Base-by-base conservation (phyloP, 306 rosid genomes). In the Begonia masoniana region DNA sequence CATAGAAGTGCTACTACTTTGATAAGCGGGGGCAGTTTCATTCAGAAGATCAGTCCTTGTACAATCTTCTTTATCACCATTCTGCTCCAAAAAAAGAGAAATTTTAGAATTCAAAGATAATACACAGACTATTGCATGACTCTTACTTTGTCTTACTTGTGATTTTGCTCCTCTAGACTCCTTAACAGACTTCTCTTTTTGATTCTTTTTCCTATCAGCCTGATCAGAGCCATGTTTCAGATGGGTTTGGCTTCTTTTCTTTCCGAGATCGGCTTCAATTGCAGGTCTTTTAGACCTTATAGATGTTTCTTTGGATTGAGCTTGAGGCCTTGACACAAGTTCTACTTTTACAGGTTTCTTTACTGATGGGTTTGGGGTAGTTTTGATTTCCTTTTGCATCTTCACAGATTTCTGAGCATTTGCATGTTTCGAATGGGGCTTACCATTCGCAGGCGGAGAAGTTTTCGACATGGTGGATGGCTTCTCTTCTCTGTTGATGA, bases 201-300 rank as follows among this genome's bases (percentile, higher is more conserved):
- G 78, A 51, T 45, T 75, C 71, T 71, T 83, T 50, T 35, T 83
- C 55, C 9, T 75, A 31, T 71, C 68, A 24, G 42, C 61, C 31
- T 70, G 55, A 66, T 51, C 68, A 10, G 7, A 31, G 39, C 39
- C 39, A 31, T 31, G 39, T 31, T 31, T 31, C 39, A 31, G 39
- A 31, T 31, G 8, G 39, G 39, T 6, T 31, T 31, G 39, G 62
- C 19, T 71, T 56, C 61, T 76, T 63, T 51, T 78, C 68, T 68
- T 68, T 35, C 14, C 52, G 16, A 63, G 50, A 64, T 62, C 67
- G 35, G 76, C 70, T 53, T 57, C 70, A 61, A 66, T 68, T 62
- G 57, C 82, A 21, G 71, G 69, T 73, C 62, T 83, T 68, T 73
- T 72, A 48, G 72, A 71, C 72, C 65, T 77, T 14, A 69, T 17